Evolutionary conservation across 2,329 filamentous ascomycete genomes (phyloP), one percentile per base, ranked within the genome.

Genomic region (Ceratocystiopsis sp.): DNA sequence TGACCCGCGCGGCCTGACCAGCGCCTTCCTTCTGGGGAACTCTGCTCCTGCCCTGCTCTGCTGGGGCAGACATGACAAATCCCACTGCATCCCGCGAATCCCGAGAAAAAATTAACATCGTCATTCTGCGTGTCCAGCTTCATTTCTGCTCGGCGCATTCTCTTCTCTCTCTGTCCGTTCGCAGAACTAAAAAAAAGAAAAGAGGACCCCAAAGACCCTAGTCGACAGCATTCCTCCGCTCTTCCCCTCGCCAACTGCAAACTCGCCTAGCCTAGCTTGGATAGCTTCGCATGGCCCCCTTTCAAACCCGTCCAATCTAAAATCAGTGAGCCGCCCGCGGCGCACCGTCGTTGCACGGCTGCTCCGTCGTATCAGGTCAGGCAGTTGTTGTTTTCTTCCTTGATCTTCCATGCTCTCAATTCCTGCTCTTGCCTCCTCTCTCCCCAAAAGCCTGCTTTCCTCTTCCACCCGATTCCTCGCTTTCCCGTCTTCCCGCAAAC

Each of bases 181-280:
- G 16, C 17, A 37, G 18, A 25, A 12, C 35, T 38, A 18, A 40
- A 34, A 4, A 21, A 21, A 21, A 21, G 19, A 21, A 21, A 21
- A 21, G 19, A 21, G 34, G 25, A 29, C 2, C 4, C 25, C 25
- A 8, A 2, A 29, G 25, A 29, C 25, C 25, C 25, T 11, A 11
- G 25, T 29, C 34, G 13, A 13, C 36, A 7, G 13, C 44, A 46
- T 46, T 46, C 44, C 41, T 41, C 29, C 17, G 15, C 17, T 29
- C 36, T 19, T 35, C 34, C 35, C 17, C 34, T 35, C 32, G 14
- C 35, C 38, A 40, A 33, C 35, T n/a, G 14, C 35, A 37, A 17
- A 29, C 19, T 39, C 38, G 41, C 45, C 38, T 44, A 46, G 40
- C 45, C 42, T 29, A 42, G 42, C 34, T 37, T 25, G 39, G 45